These are phyloP conservation scores for Microcyclospora pomicola DNA, from an alignment of 2,329 filamentous ascomycete genomes.

Conservation along the genomic window DNA sequence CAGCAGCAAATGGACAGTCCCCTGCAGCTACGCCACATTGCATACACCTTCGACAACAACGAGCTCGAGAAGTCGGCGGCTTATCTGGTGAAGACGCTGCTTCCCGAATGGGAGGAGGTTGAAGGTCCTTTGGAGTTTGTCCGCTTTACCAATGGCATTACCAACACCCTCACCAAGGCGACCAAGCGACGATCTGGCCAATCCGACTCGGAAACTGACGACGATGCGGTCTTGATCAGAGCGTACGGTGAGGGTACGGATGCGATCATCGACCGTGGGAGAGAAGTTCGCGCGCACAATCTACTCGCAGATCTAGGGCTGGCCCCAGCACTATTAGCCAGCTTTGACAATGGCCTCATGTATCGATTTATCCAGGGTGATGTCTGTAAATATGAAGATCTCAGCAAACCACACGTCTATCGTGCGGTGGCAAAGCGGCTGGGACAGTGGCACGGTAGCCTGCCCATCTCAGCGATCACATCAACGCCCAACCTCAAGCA, in stretches of 20 bases:
- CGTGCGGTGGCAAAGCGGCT: constrained; percentile 69
- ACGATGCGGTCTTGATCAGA: constrained; percentile 73
- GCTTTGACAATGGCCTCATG: constrained; percentile 90
- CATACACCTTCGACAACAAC: constrained; percentile 62
- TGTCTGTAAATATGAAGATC: constrained; percentile 66
- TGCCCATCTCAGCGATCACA: constrained; percentile 42
- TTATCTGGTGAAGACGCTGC: constrained; percentile 62
- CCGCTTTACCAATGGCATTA: constrained; percentile 95
- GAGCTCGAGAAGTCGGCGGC: constrained; percentile 69
- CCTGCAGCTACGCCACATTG: constrained; percentile 40
- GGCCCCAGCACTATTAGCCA: constrained; percentile 73
- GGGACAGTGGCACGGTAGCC: constrained; percentile 79
- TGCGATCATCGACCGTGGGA: constrained; percentile 87
- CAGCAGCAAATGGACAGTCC: constrained; percentile 19
- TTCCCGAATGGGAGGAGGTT: constrained; percentile 66
- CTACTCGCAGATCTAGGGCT: constrained; percentile 71
- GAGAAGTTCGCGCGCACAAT: constrained; percentile 54
- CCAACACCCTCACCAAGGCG: constrained; percentile 80
- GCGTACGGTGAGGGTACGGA: constrained; percentile 93
- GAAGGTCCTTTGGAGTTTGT: constrained; percentile 69
- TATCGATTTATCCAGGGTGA: constrained; percentile 80
- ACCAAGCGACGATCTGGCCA: constrained; percentile 55
- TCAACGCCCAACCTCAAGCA: constrained; percentile 19
- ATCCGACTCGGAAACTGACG: constrained; percentile 64
- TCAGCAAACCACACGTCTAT: constrained; percentile 63